Evolutionary conservation across 805 yeast genomes (phyloP).

Genomic region (Metschnikowia borealis): DNA sequence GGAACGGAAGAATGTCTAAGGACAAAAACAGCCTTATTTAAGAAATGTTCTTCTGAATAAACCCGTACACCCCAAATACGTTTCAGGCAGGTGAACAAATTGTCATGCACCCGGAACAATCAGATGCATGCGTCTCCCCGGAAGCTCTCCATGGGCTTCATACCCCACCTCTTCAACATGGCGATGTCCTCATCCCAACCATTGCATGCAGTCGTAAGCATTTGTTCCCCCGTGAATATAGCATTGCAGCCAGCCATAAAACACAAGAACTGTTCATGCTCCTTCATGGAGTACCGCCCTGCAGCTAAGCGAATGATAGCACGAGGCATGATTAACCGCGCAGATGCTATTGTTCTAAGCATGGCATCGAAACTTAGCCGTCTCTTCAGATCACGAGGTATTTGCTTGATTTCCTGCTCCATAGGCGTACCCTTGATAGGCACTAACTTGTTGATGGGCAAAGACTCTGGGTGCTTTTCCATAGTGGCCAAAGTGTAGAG

Average conservation of each 20-base stretch:
- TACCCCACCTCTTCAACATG: conserved; percentile 69
- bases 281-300: conserved; percentile 78
- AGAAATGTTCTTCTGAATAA: too few species aligned
- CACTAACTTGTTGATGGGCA: conserved; percentile 78
- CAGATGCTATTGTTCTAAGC: conserved; percentile 69
- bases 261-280: conserved; percentile 68
- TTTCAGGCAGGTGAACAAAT: not conserved
- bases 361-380: conserved; percentile 57
- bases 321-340: conserved; percentile 69
- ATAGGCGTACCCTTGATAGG: conserved; percentile 78
- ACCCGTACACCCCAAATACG: too few species aligned
- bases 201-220: conserved; percentile 78
- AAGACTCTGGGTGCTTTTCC: conserved; percentile 72
- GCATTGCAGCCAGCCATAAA: conserved; percentile 79
- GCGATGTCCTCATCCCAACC: conserved; percentile 80
- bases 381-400: conserved; percentile 32
- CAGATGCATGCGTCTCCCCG: not conserved
- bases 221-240: conserved; percentile 73
- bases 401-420: conserved; percentile 46
- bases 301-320: conserved; percentile 74
- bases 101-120: not conserved
- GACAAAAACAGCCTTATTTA: too few species aligned
- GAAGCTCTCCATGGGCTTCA: conserved; percentile 52
- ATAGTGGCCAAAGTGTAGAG: conserved; percentile 59
- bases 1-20: too few species aligned